Conservation (phyloP, 2,329 filamentous ascomycete species). For the Aspergillus sp. region DNA sequence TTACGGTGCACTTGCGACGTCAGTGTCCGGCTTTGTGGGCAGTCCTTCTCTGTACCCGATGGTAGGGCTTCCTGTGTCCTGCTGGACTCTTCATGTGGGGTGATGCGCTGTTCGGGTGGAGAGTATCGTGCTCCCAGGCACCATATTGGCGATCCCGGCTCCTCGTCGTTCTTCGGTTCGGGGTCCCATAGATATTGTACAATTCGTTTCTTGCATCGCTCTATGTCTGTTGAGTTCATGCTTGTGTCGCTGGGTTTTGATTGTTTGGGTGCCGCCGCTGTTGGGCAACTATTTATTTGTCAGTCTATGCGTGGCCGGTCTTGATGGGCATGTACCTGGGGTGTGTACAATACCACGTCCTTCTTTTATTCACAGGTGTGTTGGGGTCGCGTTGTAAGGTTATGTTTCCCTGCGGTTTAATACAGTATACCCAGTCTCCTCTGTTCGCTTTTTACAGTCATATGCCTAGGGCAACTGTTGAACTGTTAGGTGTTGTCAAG, state of each 20-base stretch:
- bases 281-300: neutral
- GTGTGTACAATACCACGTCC: neutral
- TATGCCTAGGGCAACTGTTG: neutral
- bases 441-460: neutral
- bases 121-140: conserved; percentile 68
- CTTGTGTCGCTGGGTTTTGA: neutral
- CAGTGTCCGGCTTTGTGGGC: neutral
- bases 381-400: neutral
- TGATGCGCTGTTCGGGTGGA: conserved; percentile 5
- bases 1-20: neutral
- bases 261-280: neutral
- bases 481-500: too few relatives aligned
- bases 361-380: neutral
- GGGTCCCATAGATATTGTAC: conserved; percentile 93
- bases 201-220: conserved; percentile 76
- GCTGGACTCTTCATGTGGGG: neutral
- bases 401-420: neutral
- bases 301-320: neutral
- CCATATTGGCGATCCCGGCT: conserved; percentile 73
- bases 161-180: conserved; percentile 75
- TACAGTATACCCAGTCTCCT: too few relatives aligned
- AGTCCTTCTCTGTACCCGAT: neutral
- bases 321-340: neutral
- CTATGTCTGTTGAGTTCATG: conserved; percentile 71
- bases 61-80: conserved; percentile 2